Conservation (phyloP, 2,329 filamentous ascomycete genomes). For the Colletotrichum liriopes region DNA sequence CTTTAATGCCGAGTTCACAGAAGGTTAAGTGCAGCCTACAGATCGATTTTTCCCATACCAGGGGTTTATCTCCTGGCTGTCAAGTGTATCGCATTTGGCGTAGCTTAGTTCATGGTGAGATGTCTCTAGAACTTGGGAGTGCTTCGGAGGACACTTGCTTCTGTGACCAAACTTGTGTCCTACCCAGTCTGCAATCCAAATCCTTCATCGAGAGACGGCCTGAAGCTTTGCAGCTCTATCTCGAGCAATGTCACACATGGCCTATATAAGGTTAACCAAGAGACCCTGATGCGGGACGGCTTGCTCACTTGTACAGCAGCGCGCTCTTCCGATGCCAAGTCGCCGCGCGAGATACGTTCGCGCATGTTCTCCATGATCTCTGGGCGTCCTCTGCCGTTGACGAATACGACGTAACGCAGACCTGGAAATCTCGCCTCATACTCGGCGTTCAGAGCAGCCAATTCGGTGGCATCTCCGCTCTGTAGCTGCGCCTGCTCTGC, state of each 20-base stretch:
- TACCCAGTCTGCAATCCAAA: background rate
- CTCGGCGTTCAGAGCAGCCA: constrained; percentile 78
- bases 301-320: constrained; percentile 80
- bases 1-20: background rate
- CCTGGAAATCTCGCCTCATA: constrained; percentile 89
- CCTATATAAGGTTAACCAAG: constrained; percentile 61
- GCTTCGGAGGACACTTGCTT: background rate
- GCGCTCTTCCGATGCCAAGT: constrained; percentile 77
- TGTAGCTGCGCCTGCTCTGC: constrained; percentile 86
- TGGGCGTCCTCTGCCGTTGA: constrained; percentile 82
- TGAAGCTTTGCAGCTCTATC: constrained; percentile 80
- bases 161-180: background rate
- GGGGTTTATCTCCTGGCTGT: background rate
- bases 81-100: background rate
- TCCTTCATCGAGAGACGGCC: constrained; percentile 9
- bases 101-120: background rate
- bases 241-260: constrained; percentile 92
- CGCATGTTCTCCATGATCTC: constrained; percentile 89
- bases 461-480: constrained; percentile 66
- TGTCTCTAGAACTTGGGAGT: background rate
- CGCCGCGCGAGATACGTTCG: constrained; percentile 77
- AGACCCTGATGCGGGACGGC: background rate
- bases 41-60: background rate
- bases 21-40: too few relatives aligned
- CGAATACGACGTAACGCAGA: constrained; percentile 91